Evolutionary conservation across 306 rosid species (phyloP), one percentile per base, ranked within the genome.

Genomic region (Biancaea sappan): DNA sequence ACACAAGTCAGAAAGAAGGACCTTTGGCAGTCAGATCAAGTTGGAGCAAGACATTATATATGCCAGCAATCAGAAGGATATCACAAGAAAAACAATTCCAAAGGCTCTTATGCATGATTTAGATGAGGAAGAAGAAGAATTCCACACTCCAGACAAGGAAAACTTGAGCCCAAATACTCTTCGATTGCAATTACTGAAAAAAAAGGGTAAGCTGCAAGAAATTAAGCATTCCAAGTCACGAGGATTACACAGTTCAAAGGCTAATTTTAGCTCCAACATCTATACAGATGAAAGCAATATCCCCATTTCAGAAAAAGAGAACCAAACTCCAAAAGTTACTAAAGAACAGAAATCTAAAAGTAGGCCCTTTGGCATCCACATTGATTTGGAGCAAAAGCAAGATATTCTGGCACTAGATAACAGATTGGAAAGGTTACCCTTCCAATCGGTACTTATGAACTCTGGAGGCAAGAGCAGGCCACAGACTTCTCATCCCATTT

Each of bases 111-210:
- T 72, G 22, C 35, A 79, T 25, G 62, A 22, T 71, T 75, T 77
- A 15, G 66, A 28, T 57, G 89, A 81, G 59, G 86, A 78, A 53
- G 97, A 78, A 53, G 97, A 86, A 66, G 91, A 86, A 77, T 71
- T 66, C 16, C 87, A 71, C 60, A 81, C 91, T 60, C 89, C 84
- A 29, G 88, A 82, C 76, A 94, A 88, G 84, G 96, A 89, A 75
- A 91, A 86, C 80, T 82, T 84, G 28, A 85, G 89, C 66, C 86
- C 90, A 80, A 77, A 85, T 46, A 80, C 84, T 48, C 86, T 77
- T 80, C 73, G 63, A 26, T 66, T 61, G 79, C 80, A 26, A 72
- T 80, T 82, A 32, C 68, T 86, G 84, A 85, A 58, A 50, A 84
- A 84, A 79, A 85, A 86, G 70, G 85, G 80, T 73, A 73, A 59